Base-by-base conservation (phyloP, 371 early-diverging fungal genomes). In the Entomophthora muscae region DNA sequence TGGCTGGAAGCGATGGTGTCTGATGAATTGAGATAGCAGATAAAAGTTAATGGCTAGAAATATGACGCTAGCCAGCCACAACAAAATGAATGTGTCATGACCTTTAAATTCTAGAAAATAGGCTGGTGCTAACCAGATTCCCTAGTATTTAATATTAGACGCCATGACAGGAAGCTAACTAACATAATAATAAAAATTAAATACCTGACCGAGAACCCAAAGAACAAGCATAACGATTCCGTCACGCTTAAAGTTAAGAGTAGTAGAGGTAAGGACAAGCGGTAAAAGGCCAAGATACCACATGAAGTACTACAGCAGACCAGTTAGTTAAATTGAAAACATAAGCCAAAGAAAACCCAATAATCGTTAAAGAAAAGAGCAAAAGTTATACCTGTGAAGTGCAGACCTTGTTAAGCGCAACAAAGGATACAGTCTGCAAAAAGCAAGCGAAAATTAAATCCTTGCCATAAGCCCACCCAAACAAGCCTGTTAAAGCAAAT, bases 221-320 rank as follows among this genome's bases (percentile, higher is more conserved):
- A 62, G 23, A 7, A 10, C 52, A 7, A 53, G n/a, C 27, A 52
- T 23, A 17, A 12, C 30, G 26, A 27, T 27, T 26, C 17, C 62
- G 17, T 61, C n/a, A 31, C 42, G 42, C 10, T 17, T 10, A 42
- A 42, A 42, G 42, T 42, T 42, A 42, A 42, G 42, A 5, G 42
- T 10, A 17, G 81, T 80, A 26, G 74, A 78, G 0, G 91, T 92
- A 64, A 92, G 71, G 12, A 93, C 74, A 22, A 95, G 68, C 21
- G 98, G 98, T 13, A 95, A 71, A 23, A 94, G 78, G 70, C 90
- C 90, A 3, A 95, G 78, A 70, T 95, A 96, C 98, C 98, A 97
- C 93, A 96, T 93, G 67, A 97, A 97, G 66, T 97, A 96, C 90
- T 90, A 70, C 10, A 17, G 17, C 17, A 17, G 17, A 30, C 17